Percentiles rank a stretch among this genome's conserved stretches.
Conservation (phyloP, 2,329 filamentous ascomycete genomes). For the Endocalyx cinctus region DNA sequence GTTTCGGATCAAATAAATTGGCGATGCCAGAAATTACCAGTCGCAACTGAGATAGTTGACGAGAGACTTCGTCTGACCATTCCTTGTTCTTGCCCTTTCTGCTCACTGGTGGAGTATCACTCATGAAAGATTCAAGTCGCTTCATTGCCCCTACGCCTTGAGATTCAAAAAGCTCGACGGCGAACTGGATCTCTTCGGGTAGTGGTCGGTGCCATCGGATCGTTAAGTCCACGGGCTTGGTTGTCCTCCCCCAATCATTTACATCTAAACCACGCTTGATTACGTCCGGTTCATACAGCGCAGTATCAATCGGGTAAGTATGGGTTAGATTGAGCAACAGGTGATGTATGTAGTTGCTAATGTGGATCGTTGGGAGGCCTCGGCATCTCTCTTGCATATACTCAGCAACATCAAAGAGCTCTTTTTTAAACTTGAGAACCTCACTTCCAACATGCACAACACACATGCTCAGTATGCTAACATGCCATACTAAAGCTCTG, state of each 20-base stretch:
- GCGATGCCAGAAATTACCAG: slow-evolving; percentile 89
- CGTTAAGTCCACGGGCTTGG: slow-evolving; percentile 68
- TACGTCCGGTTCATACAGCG: slow-evolving; percentile 77
- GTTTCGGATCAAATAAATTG: slow-evolving; percentile 77
- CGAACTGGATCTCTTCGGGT: slow-evolving; percentile 77
- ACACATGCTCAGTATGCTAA: slow-evolving; percentile 96
- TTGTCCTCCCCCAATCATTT: slow-evolving; percentile 78
- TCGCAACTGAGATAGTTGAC: slow-evolving; percentile 81
- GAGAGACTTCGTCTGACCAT: slow-evolving; percentile 94
- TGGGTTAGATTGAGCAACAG: slow-evolving; percentile 89
- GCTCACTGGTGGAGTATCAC: slow-evolving; percentile 75
- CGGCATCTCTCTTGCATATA: slow-evolving; percentile 97
- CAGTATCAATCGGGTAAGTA: slow-evolving; percentile 87
- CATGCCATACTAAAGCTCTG: slow-evolving; percentile 89
- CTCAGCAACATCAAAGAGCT: slow-evolving; percentile 83
- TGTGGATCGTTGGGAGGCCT: slow-evolving; percentile 88
- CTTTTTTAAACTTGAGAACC: slow-evolving; percentile 81
- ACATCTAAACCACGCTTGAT: slow-evolving; percentile 68
- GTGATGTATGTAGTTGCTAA: slow-evolving; percentile 97
- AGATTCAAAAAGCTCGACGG: slow-evolving; percentile 80
- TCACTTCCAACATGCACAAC: slow-evolving; percentile 92
- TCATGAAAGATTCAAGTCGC: slow-evolving; percentile 73
- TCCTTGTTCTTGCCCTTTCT: slow-evolving; percentile 95
- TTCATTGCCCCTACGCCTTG: slow-evolving; percentile 74
- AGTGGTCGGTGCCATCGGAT: slow-evolving; percentile 89